Base-by-base conservation (phyloP, 768 basidiomycete genomes). In the Boletus speciosus region DNA sequence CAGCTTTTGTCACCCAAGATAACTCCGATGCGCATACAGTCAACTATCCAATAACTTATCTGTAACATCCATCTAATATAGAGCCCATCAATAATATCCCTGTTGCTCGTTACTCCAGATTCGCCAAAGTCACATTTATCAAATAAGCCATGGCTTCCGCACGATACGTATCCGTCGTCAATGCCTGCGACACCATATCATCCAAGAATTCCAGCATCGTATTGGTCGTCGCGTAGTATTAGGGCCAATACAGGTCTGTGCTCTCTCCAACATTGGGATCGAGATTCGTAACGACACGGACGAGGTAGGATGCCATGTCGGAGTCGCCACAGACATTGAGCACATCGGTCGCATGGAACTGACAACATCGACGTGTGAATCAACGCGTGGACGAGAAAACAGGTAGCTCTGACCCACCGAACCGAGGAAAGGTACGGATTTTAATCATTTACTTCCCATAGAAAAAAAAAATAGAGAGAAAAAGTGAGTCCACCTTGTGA, bases 291-390 rank as follows among this genome's bases (percentile, higher is more conserved):
- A 56, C 55, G 34, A 63, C 61, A 29, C 64, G 64, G 31, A 63
- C 50, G 34, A 66, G 54, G 38, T 66, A 63, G 75, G 81, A 61
- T 5, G 75, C 63, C 60, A 81, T 65, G 52, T 79, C 77, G 19
- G 71, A 71, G 4, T 65, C 72, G 1, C 66, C 68, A 51, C 76
- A 81, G 16, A 77, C 62, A 27, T 76, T 72, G 14, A 71, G 49
- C 6, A 81, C 14, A 56, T 83, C 79, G 0, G 76, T 72, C 10
- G 59, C 60, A 52, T 82, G 81, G 19, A 70, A 66, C 78, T 80
- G 15, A 5, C 10, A 3, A 23, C n/a, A 10, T 25, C 29, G 12
- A 14, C 8, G 5, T 14, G 25, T 14, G 10, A 36, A 14, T 49
- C 5, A 51, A 14, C 16, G 5, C 19, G 16, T 23, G 3, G 39